Percentiles rank a stretch among this genome's conserved stretches.
These are phyloP conservation scores for Podaxis pistillaris DNA, from an alignment of 768 basidiomycete genomes.

Conservation along the genomic window DNA sequence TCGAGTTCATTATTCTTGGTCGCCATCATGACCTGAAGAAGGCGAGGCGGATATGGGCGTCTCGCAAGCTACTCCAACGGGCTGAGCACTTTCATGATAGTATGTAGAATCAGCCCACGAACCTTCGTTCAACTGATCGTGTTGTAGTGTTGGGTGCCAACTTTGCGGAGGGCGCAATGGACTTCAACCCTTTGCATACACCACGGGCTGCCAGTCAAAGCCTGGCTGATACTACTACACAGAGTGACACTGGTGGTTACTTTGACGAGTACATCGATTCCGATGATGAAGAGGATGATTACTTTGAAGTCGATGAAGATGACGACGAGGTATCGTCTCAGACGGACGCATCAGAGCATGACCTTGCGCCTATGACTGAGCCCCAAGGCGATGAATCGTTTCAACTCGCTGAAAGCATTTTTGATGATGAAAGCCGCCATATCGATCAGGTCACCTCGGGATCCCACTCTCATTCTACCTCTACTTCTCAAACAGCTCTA, in stretches of 20 bases:
- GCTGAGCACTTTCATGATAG: conserved; percentile 81
- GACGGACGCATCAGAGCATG: conserved; percentile 3
- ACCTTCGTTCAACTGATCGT: not conserved
- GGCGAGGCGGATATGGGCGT: conserved; percentile 61
- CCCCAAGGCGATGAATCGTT: conserved; percentile 30
- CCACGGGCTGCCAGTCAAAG: conserved; percentile 22
- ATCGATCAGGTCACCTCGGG: not conserved
- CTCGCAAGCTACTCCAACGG: conserved; percentile 61
- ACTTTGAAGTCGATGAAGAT: conserved; percentile 40
- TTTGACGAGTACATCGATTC: conserved; percentile 27
- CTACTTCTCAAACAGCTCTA: not conserved
- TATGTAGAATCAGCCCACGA: conserved; percentile 25
- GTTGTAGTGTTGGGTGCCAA: conserved; percentile 68
- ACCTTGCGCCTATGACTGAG: conserved; percentile 2
- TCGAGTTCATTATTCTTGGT: conserved; percentile 72
- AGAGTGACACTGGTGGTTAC: conserved; percentile 9
- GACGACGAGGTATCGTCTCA: conserved; percentile 14
- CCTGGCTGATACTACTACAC: conserved; percentile 21
- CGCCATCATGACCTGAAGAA: conserved; percentile 34
- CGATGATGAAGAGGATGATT: conserved; percentile 52
- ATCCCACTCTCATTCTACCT: conserved; percentile 1
- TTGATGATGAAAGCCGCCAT: conserved; percentile 22
- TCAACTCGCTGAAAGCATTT: conserved; percentile 14
- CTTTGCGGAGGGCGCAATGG: conserved; percentile 53
- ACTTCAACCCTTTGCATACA: conserved; percentile 20